Base-by-base conservation (phyloP, 305 asterid species). In the Euphrasia arctica region DNA sequence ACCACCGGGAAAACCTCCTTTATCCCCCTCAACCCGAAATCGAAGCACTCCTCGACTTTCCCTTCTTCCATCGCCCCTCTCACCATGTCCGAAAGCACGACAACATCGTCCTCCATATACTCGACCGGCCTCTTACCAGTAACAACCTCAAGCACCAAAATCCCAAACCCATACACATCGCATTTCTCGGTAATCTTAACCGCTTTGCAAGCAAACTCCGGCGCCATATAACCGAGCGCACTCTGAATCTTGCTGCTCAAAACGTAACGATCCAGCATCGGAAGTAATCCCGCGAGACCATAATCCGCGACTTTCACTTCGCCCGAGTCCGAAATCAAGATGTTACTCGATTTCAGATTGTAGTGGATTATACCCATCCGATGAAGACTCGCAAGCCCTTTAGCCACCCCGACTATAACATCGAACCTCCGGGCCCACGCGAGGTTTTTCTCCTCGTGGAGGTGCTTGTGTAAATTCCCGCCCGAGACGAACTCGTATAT, bases 101-200 rank as follows among this genome's bases (percentile, higher is more conserved):
- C 83, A 3, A 84, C 90, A 4, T 84, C 90, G 34, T 84, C 90
- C 75, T 84, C 87, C 87, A 77, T 79, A 70, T 84, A 84, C 75
- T 84, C 90, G 11, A 84, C 90, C 4, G 90, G 90, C 64, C 82
- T 79, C 75, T 77, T 84, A 13, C 27, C 90, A 83, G 90, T 79
- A 4, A 81, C 75, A 2, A 74, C 66, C 76, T 84, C 90, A 49
- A 84, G 78, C 71, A 81, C 69, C 76, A 84, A 64, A 28, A 84
- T 82, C 5, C 90, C 90, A 9, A 84, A 84, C 22, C 90, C 90
- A 47, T 84, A 84, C 8, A 84, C 85, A 29, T 84, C 90, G 49
- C 90, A 84, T 67, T 84, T 84, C 60, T 84, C 85, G 0, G 87
- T 84, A 75, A 84, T 84, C 70, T 81, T 84, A 14, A 81, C 87